phyloP scores from a whole-genome alignment of 2,329 filamentous ascomycete species.

The Cercospora brassicicola region DNA sequence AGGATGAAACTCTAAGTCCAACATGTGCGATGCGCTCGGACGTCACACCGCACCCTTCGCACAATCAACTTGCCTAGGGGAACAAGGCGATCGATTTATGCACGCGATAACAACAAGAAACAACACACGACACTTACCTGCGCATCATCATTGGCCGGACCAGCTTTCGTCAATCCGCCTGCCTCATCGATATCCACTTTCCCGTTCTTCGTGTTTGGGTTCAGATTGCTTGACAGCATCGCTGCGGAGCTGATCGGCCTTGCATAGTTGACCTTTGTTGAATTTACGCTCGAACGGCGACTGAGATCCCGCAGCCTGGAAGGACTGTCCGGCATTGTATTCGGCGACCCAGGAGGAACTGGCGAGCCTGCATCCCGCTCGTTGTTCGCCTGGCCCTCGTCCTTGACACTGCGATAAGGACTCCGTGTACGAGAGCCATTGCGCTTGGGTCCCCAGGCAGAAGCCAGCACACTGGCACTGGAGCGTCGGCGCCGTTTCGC shows the following conservation, averaged over 20 bases:
- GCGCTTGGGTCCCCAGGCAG: constrained; percentile 22
- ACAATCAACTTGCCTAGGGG: background rate
- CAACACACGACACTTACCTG: constrained; percentile 3
- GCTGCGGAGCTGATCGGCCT: constrained; percentile 35
- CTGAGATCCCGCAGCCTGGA: constrained; percentile 20
- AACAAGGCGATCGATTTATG: background rate
- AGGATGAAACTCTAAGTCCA: background rate
- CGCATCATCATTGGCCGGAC: background rate
- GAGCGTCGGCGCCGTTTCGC: constrained; percentile 27
- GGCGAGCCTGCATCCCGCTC: constrained; percentile 18
- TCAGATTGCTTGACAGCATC: constrained; percentile 12
- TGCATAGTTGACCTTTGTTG: constrained; percentile 18
- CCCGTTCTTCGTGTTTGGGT: constrained; percentile 5
- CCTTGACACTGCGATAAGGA: constrained; percentile 28
- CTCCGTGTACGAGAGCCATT: constrained; percentile 25
- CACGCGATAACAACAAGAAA: background rate
- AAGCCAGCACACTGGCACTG: constrained; percentile 25
- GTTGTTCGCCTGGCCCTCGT: constrained; percentile 28
- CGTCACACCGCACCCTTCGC: constrained; percentile 7
- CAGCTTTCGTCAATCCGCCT: constrained; percentile 3
- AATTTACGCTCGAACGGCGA: constrained; percentile 26
- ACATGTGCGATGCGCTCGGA: background rate
- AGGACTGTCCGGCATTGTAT: constrained; percentile 12
- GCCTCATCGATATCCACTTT: constrained; percentile 2
- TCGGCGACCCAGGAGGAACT: background rate